Base-by-base conservation (phyloP, 345 rosid species). In the Rhodomyrtus tomentosa region DNA sequence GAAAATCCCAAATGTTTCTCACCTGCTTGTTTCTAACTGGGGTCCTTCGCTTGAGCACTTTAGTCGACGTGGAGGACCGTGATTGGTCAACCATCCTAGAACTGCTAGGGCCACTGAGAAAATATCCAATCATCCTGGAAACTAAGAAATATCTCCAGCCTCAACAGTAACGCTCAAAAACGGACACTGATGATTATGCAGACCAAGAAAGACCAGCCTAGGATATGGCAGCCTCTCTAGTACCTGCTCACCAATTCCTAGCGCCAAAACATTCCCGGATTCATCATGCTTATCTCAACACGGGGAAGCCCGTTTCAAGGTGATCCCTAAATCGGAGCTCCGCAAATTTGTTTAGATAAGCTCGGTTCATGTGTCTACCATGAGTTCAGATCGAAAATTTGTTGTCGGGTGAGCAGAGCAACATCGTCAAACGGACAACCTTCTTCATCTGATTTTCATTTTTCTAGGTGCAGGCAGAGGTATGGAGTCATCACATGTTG, bases 401-500 rank as follows among this genome's bases (percentile, higher is more conserved):
- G 74, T 62, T 15, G 40, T 62, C 32, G 10, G 32, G 74, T 2
- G 7, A 13, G 22, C 42, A 62, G 74, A 7, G 74, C 27, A 29
- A 53, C 24, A 29, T 59, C 74, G 22, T 59, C 21, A 11, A 27
- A 59, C 2, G 40, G 15, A 59, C 40, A 10, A 29, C 29, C 29
- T 32, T 55, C 36, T 36, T 55, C 29, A 29, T 36, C 50, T 42
- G 16, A 6, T 50, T 82, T 82, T 15, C 21, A 2, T 40, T 55
- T 55, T 40, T 24, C 54, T 32, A 55, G 81, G 21, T 14, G 53
- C 87, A 73, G 90, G 86, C 51, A 72, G 56, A 89, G 50, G 80
- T 51, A 79, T 36, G 83, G 81, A n/a, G 85, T 45, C 55, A 83
- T 91, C 49, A 90, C 86, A 25, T 89, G 93, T 52, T 83, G 89